Percentiles rank a stretch among this genome's conserved stretches.
Evolutionary conservation across 2,329 filamentous ascomycete species (phyloP).

Genomic region (Acrodontium crateriforme): DNA sequence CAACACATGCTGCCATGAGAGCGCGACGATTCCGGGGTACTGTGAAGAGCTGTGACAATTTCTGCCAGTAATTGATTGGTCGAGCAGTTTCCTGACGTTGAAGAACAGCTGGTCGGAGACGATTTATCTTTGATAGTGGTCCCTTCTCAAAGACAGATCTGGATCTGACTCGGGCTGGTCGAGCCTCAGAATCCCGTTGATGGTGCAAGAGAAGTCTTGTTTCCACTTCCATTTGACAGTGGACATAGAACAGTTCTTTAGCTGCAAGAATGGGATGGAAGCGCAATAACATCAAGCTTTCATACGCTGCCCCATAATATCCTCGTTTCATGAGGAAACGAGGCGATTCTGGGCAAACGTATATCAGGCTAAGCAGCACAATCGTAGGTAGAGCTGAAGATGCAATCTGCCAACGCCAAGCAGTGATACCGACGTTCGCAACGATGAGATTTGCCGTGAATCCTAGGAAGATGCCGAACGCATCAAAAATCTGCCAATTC

Average conservation of each 20-base stretch:
- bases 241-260: slow-evolving; percentile 16
- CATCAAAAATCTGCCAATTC: slow-evolving; percentile 21
- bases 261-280: slow-evolving; percentile 16
- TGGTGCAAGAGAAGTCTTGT: slow-evolving; percentile 3
- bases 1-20: slow-evolving; percentile 10
- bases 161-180: neutral
- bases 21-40: slow-evolving; percentile 15
- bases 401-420: slow-evolving; percentile 19
- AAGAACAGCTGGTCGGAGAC: neutral
- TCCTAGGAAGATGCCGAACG: slow-evolving; percentile 18
- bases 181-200: neutral
- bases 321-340: slow-evolving; percentile 18
- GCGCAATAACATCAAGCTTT: slow-evolving; percentile 11
- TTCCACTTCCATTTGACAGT: slow-evolving; percentile 18
- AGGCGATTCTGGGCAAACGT: slow-evolving; percentile 17
- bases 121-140: too few species aligned
- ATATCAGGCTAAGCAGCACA: slow-evolving; percentile 15
- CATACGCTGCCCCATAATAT: slow-evolving; percentile 14
- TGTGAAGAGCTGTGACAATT: slow-evolving; percentile 16
- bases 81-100: slow-evolving; percentile 1
- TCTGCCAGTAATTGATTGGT: slow-evolving; percentile 11
- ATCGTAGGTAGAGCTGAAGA: slow-evolving; percentile 15
- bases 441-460: slow-evolving; percentile 17
- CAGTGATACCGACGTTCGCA: slow-evolving; percentile 8
- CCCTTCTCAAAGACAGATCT: neutral